These are phyloP conservation scores for Thoreauomyces humboldtii DNA, from an alignment of 192 early-diverging fungal genomes.

Conservation along the genomic window DNA sequence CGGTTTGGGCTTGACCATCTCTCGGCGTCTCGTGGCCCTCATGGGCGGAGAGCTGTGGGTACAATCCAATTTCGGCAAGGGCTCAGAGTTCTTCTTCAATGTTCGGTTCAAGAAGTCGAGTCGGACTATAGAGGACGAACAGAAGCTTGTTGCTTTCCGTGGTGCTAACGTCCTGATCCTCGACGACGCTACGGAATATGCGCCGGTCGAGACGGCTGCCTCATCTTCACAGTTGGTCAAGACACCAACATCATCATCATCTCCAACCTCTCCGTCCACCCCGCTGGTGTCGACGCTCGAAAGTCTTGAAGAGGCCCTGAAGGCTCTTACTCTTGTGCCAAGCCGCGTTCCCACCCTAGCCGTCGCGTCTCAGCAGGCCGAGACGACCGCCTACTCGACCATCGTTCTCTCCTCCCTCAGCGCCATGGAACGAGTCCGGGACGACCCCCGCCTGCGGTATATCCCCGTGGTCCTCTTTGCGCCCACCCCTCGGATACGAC, in stretches of 20 bases:
- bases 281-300: background rate
- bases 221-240: no score
- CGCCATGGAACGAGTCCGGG: constrained; percentile 18
- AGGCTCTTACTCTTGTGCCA: constrained; percentile 1
- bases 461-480: constrained; percentile 74
- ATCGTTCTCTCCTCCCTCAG: constrained; percentile 23
- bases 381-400: constrained; percentile 18
- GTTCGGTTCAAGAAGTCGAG: constrained; percentile 18
- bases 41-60: constrained; percentile 53
- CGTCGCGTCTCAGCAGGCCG: constrained; percentile 11
- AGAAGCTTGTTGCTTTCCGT: constrained; percentile 21
- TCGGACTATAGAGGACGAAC: constrained; percentile 22
- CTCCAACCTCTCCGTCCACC: background rate
- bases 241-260: background rate
- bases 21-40: constrained; percentile 53
- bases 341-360: constrained; percentile 8
- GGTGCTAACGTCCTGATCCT: constrained; percentile 14
- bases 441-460: constrained; percentile 52
- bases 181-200: constrained; percentile 2
- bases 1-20: constrained; percentile 66
- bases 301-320: constrained; percentile 1
- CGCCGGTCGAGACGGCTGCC: background rate
- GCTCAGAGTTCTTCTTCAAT: constrained; percentile 29
- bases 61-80: constrained; percentile 15
- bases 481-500: constrained; percentile 42